These are phyloP conservation scores for Mycena belliarum DNA, from an alignment of 768 basidiomycete genomes.

Conservation along the genomic window DNA sequence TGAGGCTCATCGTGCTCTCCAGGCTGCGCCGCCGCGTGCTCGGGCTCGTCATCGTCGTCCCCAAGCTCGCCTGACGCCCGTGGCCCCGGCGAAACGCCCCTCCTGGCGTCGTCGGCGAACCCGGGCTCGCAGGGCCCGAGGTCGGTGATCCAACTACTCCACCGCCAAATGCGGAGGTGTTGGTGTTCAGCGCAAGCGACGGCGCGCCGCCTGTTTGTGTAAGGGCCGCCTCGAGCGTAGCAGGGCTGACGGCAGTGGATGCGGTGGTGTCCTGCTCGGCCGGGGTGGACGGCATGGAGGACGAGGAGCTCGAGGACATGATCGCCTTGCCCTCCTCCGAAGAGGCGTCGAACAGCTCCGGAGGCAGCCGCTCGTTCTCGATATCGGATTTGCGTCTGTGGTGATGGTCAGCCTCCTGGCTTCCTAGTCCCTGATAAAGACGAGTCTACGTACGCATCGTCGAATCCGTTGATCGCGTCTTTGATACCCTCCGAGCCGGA, in stretches of 20 bases:
- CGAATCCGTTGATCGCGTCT: constrained; percentile 90
- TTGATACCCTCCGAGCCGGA: constrained; percentile 93
- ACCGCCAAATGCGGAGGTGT: constrained; percentile 18
- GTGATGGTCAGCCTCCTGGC: not conserved
- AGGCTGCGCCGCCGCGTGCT: constrained; percentile 88
- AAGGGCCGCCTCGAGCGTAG: constrained; percentile 43
- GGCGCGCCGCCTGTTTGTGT: constrained; percentile 25
- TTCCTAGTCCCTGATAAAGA: not conserved
- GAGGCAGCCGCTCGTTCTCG: constrained; percentile 97
- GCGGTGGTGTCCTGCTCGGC: constrained; percentile 49
- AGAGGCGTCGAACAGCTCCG: constrained; percentile 85
- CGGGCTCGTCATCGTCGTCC: constrained; percentile 94
- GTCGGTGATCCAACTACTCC: constrained; percentile 9
- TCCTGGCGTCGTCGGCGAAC: constrained; percentile 43
- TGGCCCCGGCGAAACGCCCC: constrained; percentile 70
- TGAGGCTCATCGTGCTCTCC: constrained; percentile 94
- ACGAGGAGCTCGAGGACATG: constrained; percentile 39
- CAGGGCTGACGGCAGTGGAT: constrained; percentile 47
- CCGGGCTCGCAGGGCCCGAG: constrained; percentile 6
- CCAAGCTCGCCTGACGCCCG: constrained; percentile 77
- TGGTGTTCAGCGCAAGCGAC: constrained; percentile 33
- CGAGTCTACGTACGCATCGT: constrained; percentile 79
- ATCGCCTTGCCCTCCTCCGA: constrained; percentile 72
- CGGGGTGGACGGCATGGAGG: constrained; percentile 57
- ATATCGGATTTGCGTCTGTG: constrained; percentile 93